Conservation (phyloP, 2,329 filamentous ascomycete genomes). For the Clonostachys sp. region DNA sequence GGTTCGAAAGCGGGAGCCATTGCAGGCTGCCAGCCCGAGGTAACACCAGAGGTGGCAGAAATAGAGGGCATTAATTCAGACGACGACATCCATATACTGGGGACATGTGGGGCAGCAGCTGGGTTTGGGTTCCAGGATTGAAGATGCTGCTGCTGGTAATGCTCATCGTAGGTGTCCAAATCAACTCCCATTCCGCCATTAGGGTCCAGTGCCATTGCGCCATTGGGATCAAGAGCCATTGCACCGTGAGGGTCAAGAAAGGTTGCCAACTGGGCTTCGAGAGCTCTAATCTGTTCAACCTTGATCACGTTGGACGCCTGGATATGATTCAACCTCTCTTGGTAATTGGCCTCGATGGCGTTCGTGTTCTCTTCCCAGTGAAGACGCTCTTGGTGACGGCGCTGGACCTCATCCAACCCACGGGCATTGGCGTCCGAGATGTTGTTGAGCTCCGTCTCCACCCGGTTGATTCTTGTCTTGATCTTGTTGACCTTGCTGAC, state of each 20-base stretch:
- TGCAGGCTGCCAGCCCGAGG: conserved; percentile 26
- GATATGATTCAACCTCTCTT: conserved; percentile 36
- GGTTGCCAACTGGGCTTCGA: conserved; percentile 20
- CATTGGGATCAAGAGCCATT: conserved; percentile 18
- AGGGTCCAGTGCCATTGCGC: neutral
- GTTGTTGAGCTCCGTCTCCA: conserved; percentile 67
- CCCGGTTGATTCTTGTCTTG: conserved; percentile 64
- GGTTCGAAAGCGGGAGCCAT: conserved; percentile 28
- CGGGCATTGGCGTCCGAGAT: conserved; percentile 65
- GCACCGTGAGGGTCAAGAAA: conserved; percentile 16
- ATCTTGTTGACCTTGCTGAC: conserved; percentile 71
- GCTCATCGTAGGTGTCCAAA: neutral
- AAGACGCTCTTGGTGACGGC: conserved; percentile 45
- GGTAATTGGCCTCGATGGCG: conserved; percentile 39
- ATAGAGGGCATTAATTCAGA: conserved; percentile 23
- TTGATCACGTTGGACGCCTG: conserved; percentile 18
- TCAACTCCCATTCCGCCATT: too few species aligned
- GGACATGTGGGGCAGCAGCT: conserved; percentile 24
- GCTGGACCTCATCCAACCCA: conserved; percentile 59
- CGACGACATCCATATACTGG: conserved; percentile 28
- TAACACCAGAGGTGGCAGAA: conserved; percentile 19
- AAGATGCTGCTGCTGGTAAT: conserved; percentile 9
- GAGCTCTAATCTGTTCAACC: conserved; percentile 19
- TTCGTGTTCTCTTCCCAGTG: conserved; percentile 40
- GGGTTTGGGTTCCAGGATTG: conserved; percentile 27